Evolutionary conservation across 2,329 filamentous ascomycete species (phyloP).

Genomic region (Neopestalotiopsis clavispora): DNA sequence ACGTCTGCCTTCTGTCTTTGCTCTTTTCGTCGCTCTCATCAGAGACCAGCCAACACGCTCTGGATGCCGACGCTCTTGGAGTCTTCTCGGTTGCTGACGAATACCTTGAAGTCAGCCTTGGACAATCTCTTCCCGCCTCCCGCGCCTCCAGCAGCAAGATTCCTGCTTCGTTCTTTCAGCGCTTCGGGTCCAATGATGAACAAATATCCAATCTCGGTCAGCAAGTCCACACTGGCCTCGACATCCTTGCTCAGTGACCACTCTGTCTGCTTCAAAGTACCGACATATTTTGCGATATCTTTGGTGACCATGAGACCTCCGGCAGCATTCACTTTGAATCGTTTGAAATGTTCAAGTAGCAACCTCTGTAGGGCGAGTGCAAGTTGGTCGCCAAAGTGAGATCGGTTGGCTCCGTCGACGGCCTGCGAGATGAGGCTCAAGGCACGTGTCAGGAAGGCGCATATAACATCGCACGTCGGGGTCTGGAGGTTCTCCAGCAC

Average conservation of each 20-base stretch:
- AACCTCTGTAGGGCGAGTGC: constrained; percentile 78
- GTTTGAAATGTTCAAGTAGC: constrained; percentile 91
- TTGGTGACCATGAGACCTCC: constrained; percentile 95
- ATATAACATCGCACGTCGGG: constrained; percentile 80
- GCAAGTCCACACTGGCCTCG: constrained; percentile 75
- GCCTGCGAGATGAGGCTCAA: constrained; percentile 68
- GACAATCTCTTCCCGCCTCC: constrained; percentile 57
- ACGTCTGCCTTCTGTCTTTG: background rate
- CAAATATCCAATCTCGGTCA: constrained; percentile 91
- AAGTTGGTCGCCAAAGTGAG: constrained; percentile 82
- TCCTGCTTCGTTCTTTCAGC: constrained; percentile 71
- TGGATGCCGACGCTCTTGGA: constrained; percentile 81
- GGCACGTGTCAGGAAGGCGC: constrained; percentile 76
- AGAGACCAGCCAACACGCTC: constrained; percentile 74
- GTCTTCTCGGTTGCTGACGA: constrained; percentile 86
- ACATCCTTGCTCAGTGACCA: constrained; percentile 78
- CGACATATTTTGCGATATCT: constrained; percentile 92
- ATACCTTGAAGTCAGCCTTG: constrained; percentile 79
- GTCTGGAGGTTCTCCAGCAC: constrained; percentile 81
- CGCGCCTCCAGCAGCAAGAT: constrained; percentile 45
- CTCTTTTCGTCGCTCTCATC: constrained; percentile 29
- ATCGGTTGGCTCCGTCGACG: constrained; percentile 83
- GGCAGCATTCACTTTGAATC: constrained; percentile 89
- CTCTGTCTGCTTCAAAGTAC: constrained; percentile 71
- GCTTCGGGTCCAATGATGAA: constrained; percentile 92